Percentiles rank a stretch among this genome's conserved stretches.
Conservation (phyloP, 768 basidiomycete species). For the Dentipellis sp. region DNA sequence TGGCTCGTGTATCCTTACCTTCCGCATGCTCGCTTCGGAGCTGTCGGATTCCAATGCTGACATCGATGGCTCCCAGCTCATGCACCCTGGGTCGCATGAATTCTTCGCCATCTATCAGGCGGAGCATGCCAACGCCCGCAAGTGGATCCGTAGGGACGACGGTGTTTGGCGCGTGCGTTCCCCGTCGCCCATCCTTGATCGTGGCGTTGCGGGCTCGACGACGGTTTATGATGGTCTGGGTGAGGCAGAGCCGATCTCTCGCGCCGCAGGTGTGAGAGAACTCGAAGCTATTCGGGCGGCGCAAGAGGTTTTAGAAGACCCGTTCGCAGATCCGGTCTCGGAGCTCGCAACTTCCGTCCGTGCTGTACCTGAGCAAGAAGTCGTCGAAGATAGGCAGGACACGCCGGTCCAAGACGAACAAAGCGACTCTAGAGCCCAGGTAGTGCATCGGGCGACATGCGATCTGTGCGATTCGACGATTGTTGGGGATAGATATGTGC, state of each 20-base stretch:
- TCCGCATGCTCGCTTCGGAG: constrained; percentile 1
- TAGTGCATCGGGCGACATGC: constrained; percentile 54
- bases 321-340: background rate
- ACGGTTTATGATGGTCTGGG: background rate
- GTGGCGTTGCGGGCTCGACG: background rate
- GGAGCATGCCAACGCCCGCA: constrained; percentile 57
- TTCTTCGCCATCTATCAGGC: constrained; percentile 65
- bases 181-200: background rate
- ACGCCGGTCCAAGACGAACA: too few relatives aligned
- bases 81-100: constrained; percentile 33
- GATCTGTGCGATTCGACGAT: constrained; percentile 71
- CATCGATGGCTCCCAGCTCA: constrained; percentile 1
- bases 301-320: background rate
- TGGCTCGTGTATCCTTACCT: constrained; percentile 35
- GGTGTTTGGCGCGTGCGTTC: constrained; percentile 11
- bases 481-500: constrained; percentile 62
- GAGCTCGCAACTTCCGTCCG: too few relatives aligned
- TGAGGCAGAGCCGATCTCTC: background rate
- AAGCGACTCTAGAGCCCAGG: too few relatives aligned
- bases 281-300: background rate
- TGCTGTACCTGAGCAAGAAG: too few relatives aligned
- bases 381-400: too few relatives aligned
- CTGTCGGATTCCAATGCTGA: too few relatives aligned
- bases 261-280: background rate
- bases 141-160: constrained; percentile 36